Conservation (phyloP, 805 yeast species). For the Suhomyces sp. region DNA sequence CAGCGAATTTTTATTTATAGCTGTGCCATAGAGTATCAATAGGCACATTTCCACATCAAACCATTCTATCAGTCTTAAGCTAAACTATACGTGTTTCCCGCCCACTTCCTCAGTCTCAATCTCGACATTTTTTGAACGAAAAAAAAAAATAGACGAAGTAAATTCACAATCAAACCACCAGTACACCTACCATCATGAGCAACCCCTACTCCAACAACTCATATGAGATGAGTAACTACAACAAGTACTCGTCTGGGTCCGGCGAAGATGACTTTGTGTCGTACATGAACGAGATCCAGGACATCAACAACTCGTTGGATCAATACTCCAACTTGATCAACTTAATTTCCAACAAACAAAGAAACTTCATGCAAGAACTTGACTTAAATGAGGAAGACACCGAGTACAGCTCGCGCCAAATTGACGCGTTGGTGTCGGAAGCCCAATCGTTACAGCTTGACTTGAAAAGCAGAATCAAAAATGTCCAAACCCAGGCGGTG, state of each 20-base stretch:
- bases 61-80: too few relatives aligned
- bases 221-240: slow-evolving; percentile 27
- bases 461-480: slow-evolving; percentile 73
- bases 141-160: background rate
- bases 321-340: slow-evolving; percentile 39
- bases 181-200: slow-evolving; percentile 22
- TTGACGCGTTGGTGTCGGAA: slow-evolving; percentile 74
- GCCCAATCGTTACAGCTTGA: slow-evolving; percentile 73
- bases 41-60: background rate
- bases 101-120: background rate
- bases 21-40: background rate
- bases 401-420: slow-evolving; percentile 64
- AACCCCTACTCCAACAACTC: slow-evolving; percentile 31
- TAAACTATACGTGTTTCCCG: background rate
- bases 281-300: slow-evolving; percentile 45
- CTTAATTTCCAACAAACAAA: slow-evolving; percentile 39
- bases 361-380: slow-evolving; percentile 40
- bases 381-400: slow-evolving; percentile 46
- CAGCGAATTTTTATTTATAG: background rate
- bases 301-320: slow-evolving; percentile 42
- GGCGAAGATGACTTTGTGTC: slow-evolving; percentile 42
- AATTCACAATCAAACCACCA: background rate
- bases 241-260: slow-evolving; percentile 22
- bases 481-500: slow-evolving; percentile 66
- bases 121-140: background rate